These are phyloP conservation scores for Miscanthus lutarioriparius DNA, from an alignment of 176 grass and related monocot species.

Conservation along the genomic window DNA sequence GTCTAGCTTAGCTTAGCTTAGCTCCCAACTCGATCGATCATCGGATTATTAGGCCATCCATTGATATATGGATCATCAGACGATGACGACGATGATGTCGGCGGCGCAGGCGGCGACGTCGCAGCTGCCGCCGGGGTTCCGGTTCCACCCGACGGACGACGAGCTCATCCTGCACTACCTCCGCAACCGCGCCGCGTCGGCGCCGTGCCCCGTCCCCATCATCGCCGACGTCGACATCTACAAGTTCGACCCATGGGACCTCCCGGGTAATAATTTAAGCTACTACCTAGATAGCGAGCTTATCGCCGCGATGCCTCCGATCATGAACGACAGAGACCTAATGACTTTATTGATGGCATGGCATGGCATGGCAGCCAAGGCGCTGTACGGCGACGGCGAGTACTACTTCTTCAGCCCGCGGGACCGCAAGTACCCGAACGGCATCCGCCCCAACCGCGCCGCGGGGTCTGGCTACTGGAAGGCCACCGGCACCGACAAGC, in stretches of 20 bases:
- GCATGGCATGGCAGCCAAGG: constrained; percentile 57
- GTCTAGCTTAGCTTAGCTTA: too few relatives aligned
- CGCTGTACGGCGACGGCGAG: constrained; percentile 71
- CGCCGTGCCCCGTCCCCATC: constrained; percentile 66
- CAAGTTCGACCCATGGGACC: constrained; percentile 93
- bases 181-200: constrained; percentile 53
- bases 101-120: constrained; percentile 25
- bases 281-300: too few relatives aligned
- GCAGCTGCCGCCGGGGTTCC: constrained; percentile 86
- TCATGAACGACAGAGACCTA: too few relatives aligned
- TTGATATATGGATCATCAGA: neutral
- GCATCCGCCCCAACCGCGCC: constrained; percentile 80
- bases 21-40: too few relatives aligned
- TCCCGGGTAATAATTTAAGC: constrained; percentile 59
- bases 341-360: neutral
- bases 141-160: constrained; percentile 97
- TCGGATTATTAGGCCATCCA: neutral
- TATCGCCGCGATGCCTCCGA: too few relatives aligned
- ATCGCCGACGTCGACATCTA: constrained; percentile 98
- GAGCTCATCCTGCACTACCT: constrained; percentile 98
- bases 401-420: constrained; percentile 98
- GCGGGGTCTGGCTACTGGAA: constrained; percentile 97
- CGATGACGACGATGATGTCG: constrained; percentile 6
- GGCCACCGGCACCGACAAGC: constrained; percentile 94
- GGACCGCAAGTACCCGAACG: constrained; percentile 95